Base-by-base conservation (phyloP, 768 basidiomycete genomes). In the Cubamyces lactineus region DNA sequence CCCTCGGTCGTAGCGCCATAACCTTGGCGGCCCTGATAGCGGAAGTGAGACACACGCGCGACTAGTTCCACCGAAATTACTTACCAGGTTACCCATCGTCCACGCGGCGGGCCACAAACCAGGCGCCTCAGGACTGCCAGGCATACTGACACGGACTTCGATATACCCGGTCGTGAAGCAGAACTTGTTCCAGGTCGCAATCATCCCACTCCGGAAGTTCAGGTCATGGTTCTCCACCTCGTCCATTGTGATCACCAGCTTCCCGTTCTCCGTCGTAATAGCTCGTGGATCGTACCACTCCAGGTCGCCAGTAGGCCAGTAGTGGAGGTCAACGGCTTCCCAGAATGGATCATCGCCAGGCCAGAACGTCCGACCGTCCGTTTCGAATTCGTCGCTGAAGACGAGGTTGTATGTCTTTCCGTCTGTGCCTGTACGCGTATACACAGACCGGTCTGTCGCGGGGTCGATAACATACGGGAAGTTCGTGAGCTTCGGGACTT, bases 111-210 rank as follows among this genome's bases (percentile, higher is more conserved):
- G 95, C 96, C 94, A 97, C 62, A 92, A 80, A 6, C 94, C 94
- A 12, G 88, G 83, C 16, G 81, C 79, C 42, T 69, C 65, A 1
- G 82, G 77, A 12, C 77, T 73, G 5, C 91, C 92, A 17, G 92
- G 91, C 66, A 93, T 72, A 71, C 89, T 91, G 19, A 93, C 68
- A n/a, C 80, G 83, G 2, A 89, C 85, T 75, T 97, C 97, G 59
- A 98, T 78, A 71, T 95, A 94, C 2, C 93, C 94, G 0, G 93
- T 94, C 16, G 87, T 96, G 76, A 95, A 97, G 76, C 96, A 98
- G 57, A 97, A 75, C 75, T 97, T 93, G 76, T 97, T 96, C 95
- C 96, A 97, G 13, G 87, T 83, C 66, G 89, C 86, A 11, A 95
- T 55, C 87, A 89, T 88, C 40, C 89, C 94, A 58, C 88, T 90